Conservation (phyloP, 176 grass and related monocot genomes). For the Poa pratensis region DNA sequence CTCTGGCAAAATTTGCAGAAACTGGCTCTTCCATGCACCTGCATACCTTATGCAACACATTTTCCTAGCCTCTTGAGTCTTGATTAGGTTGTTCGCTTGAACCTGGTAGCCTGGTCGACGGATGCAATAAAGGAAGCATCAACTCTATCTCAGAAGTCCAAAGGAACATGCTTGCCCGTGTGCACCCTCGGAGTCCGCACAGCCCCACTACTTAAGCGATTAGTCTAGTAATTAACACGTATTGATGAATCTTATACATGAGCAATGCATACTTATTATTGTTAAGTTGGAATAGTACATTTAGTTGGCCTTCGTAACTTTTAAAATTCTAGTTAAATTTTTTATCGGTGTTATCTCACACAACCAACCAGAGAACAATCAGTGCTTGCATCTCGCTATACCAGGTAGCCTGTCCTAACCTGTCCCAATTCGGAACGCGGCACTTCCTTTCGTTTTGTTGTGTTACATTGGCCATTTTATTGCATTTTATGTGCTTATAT, state of each 20-base stretch:
- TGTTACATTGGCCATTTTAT: conserved; percentile 1
- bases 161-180: too few species aligned
- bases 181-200: too few species aligned
- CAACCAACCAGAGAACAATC: not conserved
- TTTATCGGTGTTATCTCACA: not conserved
- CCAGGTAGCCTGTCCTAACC: not conserved
- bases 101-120: not conserved
- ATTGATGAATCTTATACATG: not conserved
- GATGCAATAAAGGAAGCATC: not conserved
- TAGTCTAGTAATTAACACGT: not conserved
- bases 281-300: not conserved
- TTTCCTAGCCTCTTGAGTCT: not conserved
- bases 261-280: not conserved
- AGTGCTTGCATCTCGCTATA: not conserved
- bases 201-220: too few species aligned
- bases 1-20: not conserved
- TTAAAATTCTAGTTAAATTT: not conserved
- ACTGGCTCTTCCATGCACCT: conserved; percentile 14
- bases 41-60: not conserved
- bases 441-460: conserved; percentile 29
- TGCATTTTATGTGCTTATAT: not conserved
- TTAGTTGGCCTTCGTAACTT: not conserved
- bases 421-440: not conserved
- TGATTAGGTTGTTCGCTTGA: not conserved
- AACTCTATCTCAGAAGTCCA: too few species aligned